These are phyloP conservation scores for Paracoccidioides lutzii DNA, from an alignment of 2,329 filamentous ascomycete genomes.

Conservation along the genomic window DNA sequence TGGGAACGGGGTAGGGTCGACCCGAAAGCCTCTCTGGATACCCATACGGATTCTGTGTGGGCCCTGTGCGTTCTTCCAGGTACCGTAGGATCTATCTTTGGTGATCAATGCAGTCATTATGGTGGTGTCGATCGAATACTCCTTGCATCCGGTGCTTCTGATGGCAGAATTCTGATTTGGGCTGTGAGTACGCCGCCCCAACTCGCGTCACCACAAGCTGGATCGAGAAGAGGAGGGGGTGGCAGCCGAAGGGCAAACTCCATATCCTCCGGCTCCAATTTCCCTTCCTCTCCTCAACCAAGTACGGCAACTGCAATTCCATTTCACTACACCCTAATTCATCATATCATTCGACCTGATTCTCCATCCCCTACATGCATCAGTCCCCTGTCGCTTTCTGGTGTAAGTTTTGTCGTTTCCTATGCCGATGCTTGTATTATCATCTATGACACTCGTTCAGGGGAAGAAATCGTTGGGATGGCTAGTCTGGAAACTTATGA, in stretches of 20 bases:
- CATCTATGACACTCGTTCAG: constrained; percentile 82
- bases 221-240: constrained; percentile 54
- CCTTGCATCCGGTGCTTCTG: constrained; percentile 80
- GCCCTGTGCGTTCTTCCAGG: constrained; percentile 82
- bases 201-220: constrained; percentile 64
- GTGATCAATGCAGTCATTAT: constrained; percentile 54
- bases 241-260: constrained; percentile 81
- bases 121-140: constrained; percentile 76
- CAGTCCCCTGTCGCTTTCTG: constrained; percentile 66
- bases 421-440: constrained; percentile 83
- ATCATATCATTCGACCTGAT: constrained; percentile 63
- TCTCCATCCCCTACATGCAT: constrained; percentile 77
- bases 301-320: constrained; percentile 73
- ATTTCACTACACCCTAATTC: constrained; percentile 77
- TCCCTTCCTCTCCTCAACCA: constrained; percentile 79
- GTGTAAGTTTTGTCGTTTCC: constrained; percentile 83
- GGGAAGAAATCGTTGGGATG: constrained; percentile 86
- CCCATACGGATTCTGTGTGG: constrained; percentile 94
- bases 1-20: constrained; percentile 94
- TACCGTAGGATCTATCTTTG: constrained; percentile 68
- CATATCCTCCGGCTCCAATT: constrained; percentile 86
- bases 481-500: constrained; percentile 90
- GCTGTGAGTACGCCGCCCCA: constrained; percentile 85
- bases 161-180: constrained; percentile 88
- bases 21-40: constrained; percentile 85